Percentiles rank a stretch among this genome's conserved stretches.
These are phyloP conservation scores for Globisporangium echinulatum DNA, from an alignment of 352 stramenopile species.

Conservation along the genomic window DNA sequence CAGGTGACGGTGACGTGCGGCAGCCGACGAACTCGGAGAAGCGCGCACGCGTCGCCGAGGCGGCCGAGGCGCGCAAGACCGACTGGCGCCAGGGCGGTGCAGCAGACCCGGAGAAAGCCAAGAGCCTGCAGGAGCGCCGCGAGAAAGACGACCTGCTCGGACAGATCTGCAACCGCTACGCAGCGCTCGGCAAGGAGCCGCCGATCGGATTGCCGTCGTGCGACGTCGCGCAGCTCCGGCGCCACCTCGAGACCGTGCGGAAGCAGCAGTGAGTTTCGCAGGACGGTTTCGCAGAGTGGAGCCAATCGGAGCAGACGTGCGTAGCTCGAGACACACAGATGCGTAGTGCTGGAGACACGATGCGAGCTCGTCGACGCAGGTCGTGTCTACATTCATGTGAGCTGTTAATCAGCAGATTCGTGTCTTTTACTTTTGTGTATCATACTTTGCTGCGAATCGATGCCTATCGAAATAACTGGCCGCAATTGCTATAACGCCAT, in stretches of 20 bases:
- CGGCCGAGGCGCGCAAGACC: slow-evolving; percentile 54
- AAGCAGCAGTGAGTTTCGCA: slow-evolving; percentile 4
- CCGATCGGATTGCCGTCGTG: slow-evolving; percentile 78
- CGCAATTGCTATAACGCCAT: too few relatives aligned
- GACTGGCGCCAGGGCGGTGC: slow-evolving; percentile 77
- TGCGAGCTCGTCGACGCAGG: too few relatives aligned
- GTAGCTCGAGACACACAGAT: too few relatives aligned
- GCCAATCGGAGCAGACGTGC: too few relatives aligned
- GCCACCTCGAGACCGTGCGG: slow-evolving; percentile 66
- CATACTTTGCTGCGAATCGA: too few relatives aligned
- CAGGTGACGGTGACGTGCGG: slow-evolving; percentile 12
- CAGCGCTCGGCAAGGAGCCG: slow-evolving; percentile 61
- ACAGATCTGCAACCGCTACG: slow-evolving; percentile 78
- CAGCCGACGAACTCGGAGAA: slow-evolving; percentile 65
- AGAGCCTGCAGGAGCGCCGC: slow-evolving; percentile 50
- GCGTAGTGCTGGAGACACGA: too few relatives aligned
- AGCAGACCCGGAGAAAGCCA: slow-evolving; percentile 57
- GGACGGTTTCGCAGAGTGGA: too few relatives aligned
- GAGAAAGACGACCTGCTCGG: slow-evolving; percentile 82
- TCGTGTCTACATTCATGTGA: too few relatives aligned
- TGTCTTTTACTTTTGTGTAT: too few relatives aligned
- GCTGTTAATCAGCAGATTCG: too few relatives aligned
- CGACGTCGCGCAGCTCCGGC: slow-evolving; percentile 67
- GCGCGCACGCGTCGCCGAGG: slow-evolving; percentile 44
- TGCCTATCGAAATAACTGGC: too few relatives aligned